Conservation (phyloP, 2,329 filamentous ascomycete genomes). For the Sarocladium brachiariae region DNA sequence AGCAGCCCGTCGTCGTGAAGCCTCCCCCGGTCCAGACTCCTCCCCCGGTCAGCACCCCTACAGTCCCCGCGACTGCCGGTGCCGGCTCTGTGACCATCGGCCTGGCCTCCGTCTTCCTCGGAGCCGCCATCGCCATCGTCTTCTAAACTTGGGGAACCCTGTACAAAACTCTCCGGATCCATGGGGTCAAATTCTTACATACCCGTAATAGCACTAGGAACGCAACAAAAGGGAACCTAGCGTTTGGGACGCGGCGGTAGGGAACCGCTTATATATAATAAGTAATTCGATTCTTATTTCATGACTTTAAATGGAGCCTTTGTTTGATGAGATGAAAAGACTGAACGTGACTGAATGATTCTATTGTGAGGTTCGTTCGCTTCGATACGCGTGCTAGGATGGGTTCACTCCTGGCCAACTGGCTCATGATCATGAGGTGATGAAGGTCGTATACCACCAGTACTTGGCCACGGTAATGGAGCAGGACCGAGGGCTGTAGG, state of each 20-base stretch:
- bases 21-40: conserved; percentile 6
- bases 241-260: neutral
- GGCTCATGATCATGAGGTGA: too few species aligned
- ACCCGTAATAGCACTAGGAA: neutral
- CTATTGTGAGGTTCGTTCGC: too few species aligned
- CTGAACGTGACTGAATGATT: too few species aligned
- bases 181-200: neutral
- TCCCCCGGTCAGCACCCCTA: conserved; percentile 6
- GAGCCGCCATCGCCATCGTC: conserved; percentile 10
- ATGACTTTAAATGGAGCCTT: conserved; percentile 5
- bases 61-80: conserved; percentile 8
- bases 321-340: neutral
- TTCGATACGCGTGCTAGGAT: too few species aligned
- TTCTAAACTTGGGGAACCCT: conserved; percentile 8
- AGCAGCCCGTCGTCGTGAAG: conserved; percentile 1
- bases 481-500: too few species aligned
- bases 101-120: conserved; percentile 11
- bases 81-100: conserved; percentile 13
- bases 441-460: too few species aligned
- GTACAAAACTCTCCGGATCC: neutral
- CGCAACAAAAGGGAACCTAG: neutral
- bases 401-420: too few species aligned
- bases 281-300: conserved; percentile 8
- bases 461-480: too few species aligned
- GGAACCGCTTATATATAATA: neutral